Evolutionary conservation across 1,284 basidiomycete species (phyloP), one percentile per base, ranked within the genome.

Genomic region (Moesziomyces globuligerus): DNA sequence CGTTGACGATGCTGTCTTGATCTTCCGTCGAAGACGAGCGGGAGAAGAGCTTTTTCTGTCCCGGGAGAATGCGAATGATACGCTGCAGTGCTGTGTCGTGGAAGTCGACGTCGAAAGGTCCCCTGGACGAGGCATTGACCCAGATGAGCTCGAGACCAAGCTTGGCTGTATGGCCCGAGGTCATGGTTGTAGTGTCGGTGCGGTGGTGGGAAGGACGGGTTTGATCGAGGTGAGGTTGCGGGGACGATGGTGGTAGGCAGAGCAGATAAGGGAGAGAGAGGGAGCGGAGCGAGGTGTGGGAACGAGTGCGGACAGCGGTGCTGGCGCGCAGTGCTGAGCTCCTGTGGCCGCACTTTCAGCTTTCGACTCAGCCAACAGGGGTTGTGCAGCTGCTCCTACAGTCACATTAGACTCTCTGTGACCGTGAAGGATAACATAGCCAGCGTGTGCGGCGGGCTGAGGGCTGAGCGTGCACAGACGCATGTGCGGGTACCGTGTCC

Each of bases 141-240:
- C 66, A 69, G 21, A 58, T 39, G 15, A 69, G 52, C 46, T 69
- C 66, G 25, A 59, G 11, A 8, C 47, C 62, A 13, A 28, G 8
- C 46, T 38, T 32, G n/a, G 23, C 17, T 7, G n/a, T 13, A 15
- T 13, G 32, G 15, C 15, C 15, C 32, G 32, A 34, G 32, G 32
- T 34, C 32, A 34, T 34, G 32, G 32, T 17, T 34, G 32, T 3
- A 5, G 17, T 17, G 32, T 17, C 6, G 32, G 15, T n/a, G 32
- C 6, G 15, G 11, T 7, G 13, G 29, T 20, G 24, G 13, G 34
- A 45, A 25, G 42, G 6, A 10, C 17, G 39, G 10, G 32, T 37
- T 6, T 8, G 23, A 37, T 13, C 21, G 13, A 17, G 11, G 36
- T 17, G 37, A 17, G 32, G 15, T 6, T 34, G 32, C 3, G 32